Percentiles rank a stretch among this genome's conserved stretches.
These are phyloP conservation scores for Xerocomellus chrysenteron DNA, from an alignment of 768 basidiomycete genomes.

Conservation along the genomic window DNA sequence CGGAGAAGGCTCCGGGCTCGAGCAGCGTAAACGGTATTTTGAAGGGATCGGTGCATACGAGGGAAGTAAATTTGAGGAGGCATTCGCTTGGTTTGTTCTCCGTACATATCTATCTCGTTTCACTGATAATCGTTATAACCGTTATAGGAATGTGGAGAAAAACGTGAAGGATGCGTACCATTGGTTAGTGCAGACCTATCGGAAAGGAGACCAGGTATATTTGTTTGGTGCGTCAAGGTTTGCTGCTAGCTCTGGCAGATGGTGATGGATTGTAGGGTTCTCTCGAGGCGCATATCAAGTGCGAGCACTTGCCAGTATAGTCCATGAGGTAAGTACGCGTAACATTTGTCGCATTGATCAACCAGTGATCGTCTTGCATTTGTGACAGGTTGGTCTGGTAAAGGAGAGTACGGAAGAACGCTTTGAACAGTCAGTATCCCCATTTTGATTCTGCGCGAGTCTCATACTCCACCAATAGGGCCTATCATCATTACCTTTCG, in stretches of 20 bases:
- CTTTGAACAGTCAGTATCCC: background rate
- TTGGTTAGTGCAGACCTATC: slow-evolving; percentile 1
- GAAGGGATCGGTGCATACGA: slow-evolving; percentile 34
- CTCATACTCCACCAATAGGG: background rate
- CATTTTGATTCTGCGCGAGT: background rate
- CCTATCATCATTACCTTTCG: background rate
- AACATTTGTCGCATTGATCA: too few species aligned
- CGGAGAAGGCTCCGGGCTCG: background rate
- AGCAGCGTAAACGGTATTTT: slow-evolving; percentile 30
- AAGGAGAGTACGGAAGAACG: background rate
- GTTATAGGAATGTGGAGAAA: slow-evolving; percentile 4
- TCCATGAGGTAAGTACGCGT: slow-evolving; percentile 25
- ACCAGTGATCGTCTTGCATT: background rate
- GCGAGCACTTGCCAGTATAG: slow-evolving; percentile 38
- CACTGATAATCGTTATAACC: background rate
- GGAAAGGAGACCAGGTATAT: slow-evolving; percentile 28
- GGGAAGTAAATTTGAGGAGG: background rate
- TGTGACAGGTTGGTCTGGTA: background rate
- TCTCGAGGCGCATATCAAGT: slow-evolving; percentile 45
- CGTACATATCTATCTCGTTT: background rate
- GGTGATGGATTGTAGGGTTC: slow-evolving; percentile 31
- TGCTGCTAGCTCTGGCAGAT: background rate
- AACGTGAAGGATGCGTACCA: slow-evolving; percentile 3
- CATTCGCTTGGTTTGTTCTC: slow-evolving; percentile 2
- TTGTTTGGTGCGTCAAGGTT: slow-evolving; percentile 33